A percentile compares a stretch with the other conserved stretches of the same genome.
phyloP scores from a whole-genome alignment of 139 green algal genomes.

The Trebouxia sp. region DNA sequence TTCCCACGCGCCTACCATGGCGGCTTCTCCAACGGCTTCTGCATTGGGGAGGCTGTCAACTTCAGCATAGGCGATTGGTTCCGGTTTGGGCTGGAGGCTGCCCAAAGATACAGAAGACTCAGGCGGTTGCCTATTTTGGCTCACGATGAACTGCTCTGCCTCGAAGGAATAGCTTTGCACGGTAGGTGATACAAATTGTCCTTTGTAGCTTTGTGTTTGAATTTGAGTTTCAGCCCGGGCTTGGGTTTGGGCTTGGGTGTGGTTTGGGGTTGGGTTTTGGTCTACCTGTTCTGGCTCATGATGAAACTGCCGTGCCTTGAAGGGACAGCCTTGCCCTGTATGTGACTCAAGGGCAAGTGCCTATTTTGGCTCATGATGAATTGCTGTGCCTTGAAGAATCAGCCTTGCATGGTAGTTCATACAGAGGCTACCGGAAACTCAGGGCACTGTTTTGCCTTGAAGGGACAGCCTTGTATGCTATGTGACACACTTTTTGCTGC shows the following conservation, averaged over 20 bases:
- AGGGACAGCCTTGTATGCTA: too few species aligned
- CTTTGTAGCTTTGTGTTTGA: not conserved
- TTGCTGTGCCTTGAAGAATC: constrained; percentile 46
- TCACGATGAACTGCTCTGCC: constrained; percentile 55
- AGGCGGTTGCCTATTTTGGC: constrained; percentile 41
- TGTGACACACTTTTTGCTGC: constrained; percentile 27
- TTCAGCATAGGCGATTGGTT: constrained; percentile 77
- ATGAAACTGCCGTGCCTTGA: too few species aligned
- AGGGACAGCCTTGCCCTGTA: too few species aligned
- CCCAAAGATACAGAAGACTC: constrained; percentile 40
- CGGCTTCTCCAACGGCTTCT: constrained; percentile 85
- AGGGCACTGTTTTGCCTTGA: too few species aligned
- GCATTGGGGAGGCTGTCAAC: constrained; percentile 91
- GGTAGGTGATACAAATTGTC: not conserved
- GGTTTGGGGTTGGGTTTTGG: too few species aligned
- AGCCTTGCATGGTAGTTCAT: not conserved
- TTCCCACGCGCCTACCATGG: constrained; percentile 87
- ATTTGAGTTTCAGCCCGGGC: too few species aligned
- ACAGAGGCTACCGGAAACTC: too few species aligned
- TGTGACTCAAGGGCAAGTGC: constrained; percentile 29
- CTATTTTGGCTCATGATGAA: constrained; percentile 55
- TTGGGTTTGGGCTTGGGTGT: too few species aligned
- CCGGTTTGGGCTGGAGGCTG: constrained; percentile 35
- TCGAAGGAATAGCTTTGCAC: constrained; percentile 23
- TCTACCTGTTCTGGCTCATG: constrained; percentile 48